phyloP scores from a whole-genome alignment of 176 grass and related monocot genomes.

The sorghum (Sorghum bicolor) region DNA sequence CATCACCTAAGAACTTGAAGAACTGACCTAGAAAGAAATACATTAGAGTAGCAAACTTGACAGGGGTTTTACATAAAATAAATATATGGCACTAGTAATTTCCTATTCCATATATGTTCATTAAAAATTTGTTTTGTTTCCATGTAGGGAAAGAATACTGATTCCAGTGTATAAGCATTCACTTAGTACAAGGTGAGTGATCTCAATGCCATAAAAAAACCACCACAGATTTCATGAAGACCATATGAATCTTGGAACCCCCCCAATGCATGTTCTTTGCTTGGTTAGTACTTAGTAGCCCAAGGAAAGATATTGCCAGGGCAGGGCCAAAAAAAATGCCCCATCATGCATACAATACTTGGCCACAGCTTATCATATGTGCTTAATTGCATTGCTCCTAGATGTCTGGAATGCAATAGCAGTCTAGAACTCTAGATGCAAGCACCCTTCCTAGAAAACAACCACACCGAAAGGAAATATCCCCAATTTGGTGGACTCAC shows the following conservation, averaged over 20 bases:
- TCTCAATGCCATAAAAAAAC: neutral
- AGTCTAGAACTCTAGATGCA: neutral
- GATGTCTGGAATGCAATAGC: neutral
- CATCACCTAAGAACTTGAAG: neutral
- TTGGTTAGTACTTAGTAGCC: neutral
- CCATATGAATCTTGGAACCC: neutral
- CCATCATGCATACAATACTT: neutral
- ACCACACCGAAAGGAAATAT: neutral
- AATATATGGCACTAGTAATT: neutral
- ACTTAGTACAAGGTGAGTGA: neutral
- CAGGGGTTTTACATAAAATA: neutral
- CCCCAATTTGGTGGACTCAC: neutral
- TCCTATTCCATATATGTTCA: neutral
- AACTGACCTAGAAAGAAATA: neutral
- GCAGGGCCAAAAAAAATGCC: neutral
- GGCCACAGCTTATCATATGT: neutral
- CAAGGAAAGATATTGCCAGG: neutral
- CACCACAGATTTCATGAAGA: neutral
- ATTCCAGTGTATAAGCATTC: neutral
- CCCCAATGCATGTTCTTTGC: neutral
- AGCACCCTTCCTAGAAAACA: slow-evolving; percentile 5
- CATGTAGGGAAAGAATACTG: neutral
- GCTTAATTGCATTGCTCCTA: neutral
- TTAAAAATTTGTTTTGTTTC: neutral
- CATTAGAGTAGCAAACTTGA: neutral